Conservation (phyloP, 106 monocot genomes). For the Hemerocallis citrina region DNA sequence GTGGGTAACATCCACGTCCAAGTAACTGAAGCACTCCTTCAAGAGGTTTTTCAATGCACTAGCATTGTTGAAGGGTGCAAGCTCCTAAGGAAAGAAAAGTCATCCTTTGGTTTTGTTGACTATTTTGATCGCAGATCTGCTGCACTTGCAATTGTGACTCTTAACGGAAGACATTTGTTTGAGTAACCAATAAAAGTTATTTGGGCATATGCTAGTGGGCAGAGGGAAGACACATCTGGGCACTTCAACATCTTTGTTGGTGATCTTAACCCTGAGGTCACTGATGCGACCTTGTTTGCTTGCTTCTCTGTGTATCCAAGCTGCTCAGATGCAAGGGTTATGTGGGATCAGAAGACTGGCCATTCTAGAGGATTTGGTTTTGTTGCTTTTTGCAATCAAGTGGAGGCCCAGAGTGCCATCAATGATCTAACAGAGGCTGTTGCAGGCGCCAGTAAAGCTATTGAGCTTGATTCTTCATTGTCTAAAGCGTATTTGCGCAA, state of each 20-base stretch:
- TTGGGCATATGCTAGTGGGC: slow-evolving; percentile 83
- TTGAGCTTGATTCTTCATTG: slow-evolving; percentile 82
- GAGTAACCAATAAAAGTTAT: slow-evolving; percentile 83
- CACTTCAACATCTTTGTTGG: slow-evolving; percentile 87
- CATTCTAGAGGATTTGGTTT: slow-evolving; percentile 85
- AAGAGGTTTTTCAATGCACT: slow-evolving; percentile 70
- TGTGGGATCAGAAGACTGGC: slow-evolving; percentile 93
- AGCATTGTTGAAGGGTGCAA: slow-evolving; percentile 86
- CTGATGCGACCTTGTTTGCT: slow-evolving; percentile 58
- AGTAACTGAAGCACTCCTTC: slow-evolving; percentile 74
- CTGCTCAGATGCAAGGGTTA: slow-evolving; percentile 82
- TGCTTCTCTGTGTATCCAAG: slow-evolving; percentile 64
- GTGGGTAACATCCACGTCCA: slow-evolving; percentile 75
- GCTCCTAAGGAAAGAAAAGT: slow-evolving; percentile 85
- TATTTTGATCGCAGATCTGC: slow-evolving; percentile 72
- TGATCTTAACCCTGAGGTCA: slow-evolving; percentile 83
- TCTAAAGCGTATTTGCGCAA: slow-evolving; percentile 89
- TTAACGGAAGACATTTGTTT: slow-evolving; percentile 75
- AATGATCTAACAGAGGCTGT: slow-evolving; percentile 81
- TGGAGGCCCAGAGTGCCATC: slow-evolving; percentile 63
- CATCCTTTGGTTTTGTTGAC: slow-evolving; percentile 78
- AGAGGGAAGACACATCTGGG: slow-evolving; percentile 82
- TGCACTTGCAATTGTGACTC: slow-evolving; percentile 56
- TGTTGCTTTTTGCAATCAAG: slow-evolving; percentile 79
- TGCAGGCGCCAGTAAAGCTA: slow-evolving; percentile 77